Base-by-base conservation (phyloP, 768 basidiomycete genomes). In the Cystoderma amianthinum region DNA sequence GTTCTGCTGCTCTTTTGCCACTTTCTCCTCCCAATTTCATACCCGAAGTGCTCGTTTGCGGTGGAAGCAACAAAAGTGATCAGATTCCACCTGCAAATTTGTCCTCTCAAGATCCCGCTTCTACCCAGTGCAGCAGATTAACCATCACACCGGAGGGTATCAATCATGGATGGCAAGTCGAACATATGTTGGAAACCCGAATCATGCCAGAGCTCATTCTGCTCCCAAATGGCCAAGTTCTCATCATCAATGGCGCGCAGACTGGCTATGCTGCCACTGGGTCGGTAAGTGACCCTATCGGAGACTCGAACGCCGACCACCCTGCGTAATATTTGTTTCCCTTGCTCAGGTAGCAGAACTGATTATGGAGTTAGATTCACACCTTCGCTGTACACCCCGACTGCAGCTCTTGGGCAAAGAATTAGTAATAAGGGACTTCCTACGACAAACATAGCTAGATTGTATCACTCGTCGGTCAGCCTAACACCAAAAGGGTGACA, bases 21-120 rank as follows among this genome's bases (percentile, higher is more conserved):
- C 53, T 68, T 7, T 58, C 57, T 1, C 61, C 64, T 18, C 61
- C 61, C 1, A 51, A 65, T 34, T 74, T 63, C 43, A 66, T 61
- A 3, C 68, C 72, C 2, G 69, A 70, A 46, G 57, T 73, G 18
- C 59, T 74, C 30, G 62, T 73, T 30, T 74, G 72, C 47, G 72
- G 72, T 24, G 72, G 72, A 17, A 57, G 64, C 7, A 62, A 57
- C 11, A 49, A 60, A 1, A 58, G 55, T 37, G 64, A 67, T 32
- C 49, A 46, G 3, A 53, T 55, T 4, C 50, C 59, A 3, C 42
- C 61, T 5, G 49, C 42, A 5, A 51, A 61, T 10, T 48, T 69
- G 7, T 62, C 62, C 2, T 65, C 69, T 2, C 69, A 70, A 45
- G 58, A 62, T 15, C 64, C 70, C 2, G 68, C 72, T 0, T 64